Percentiles rank a stretch among this genome's conserved stretches.
Evolutionary conservation across 306 rosid genomes (phyloP).

Genomic region (Urtica urens): DNA sequence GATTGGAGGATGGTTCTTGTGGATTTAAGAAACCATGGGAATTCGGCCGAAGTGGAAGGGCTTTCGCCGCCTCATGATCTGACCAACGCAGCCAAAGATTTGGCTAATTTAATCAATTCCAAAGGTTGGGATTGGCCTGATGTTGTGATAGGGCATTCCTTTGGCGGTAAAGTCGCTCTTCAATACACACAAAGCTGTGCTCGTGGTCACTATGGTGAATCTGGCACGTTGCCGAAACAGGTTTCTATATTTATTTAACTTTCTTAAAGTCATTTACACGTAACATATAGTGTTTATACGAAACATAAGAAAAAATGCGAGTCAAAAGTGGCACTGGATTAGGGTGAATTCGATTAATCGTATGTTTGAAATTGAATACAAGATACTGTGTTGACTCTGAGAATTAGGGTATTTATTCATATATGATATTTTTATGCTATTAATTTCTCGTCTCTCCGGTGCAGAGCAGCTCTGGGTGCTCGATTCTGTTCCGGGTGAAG

Average conservation of each 20-base stretch:
- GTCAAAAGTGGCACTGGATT: too few species aligned
- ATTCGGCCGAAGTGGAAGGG: slow-evolving; percentile 44
- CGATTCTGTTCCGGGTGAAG: slow-evolving; percentile 80
- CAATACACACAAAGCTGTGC: slow-evolving; percentile 56
- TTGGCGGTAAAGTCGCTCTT: slow-evolving; percentile 89
- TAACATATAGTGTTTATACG: too few species aligned
- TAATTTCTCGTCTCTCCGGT: slow-evolving; percentile 24
- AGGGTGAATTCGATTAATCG: too few species aligned
- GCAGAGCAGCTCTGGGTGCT: slow-evolving; percentile 91
- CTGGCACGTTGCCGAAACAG: slow-evolving; percentile 59
- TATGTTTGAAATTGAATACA: too few species aligned
- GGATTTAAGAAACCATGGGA: slow-evolving; percentile 88
- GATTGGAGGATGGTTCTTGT: slow-evolving; percentile 75
- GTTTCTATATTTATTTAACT: too few species aligned
- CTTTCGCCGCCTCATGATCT: slow-evolving; percentile 55
- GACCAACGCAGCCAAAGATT: slow-evolving; percentile 64
- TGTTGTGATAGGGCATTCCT: slow-evolving; percentile 78
- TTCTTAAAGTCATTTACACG: too few species aligned
- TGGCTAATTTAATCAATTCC: slow-evolving; percentile 54
- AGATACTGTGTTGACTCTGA: too few species aligned
- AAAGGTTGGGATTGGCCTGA: slow-evolving; percentile 89
- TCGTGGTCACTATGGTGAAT: slow-evolving; percentile 55
- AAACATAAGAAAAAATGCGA: too few species aligned
- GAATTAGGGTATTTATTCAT: too few species aligned
- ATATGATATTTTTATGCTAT: too few species aligned